phyloP scores from a whole-genome alignment of 257 asterid genomes.

The Solanum sitiens region DNA sequence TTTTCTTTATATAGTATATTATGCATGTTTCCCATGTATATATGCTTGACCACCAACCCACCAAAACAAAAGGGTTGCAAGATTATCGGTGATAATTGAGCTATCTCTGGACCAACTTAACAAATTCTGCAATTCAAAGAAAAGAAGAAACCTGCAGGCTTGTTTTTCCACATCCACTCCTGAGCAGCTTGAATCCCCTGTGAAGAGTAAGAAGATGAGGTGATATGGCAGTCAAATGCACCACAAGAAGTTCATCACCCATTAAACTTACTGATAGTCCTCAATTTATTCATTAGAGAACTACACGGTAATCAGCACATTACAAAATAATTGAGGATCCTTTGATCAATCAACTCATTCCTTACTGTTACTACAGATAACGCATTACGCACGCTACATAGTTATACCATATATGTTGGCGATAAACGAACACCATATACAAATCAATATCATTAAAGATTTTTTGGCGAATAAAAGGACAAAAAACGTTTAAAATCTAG shows the following conservation, averaged over 20 bases:
- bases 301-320: not conserved
- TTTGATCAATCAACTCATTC: not conserved
- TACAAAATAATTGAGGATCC: not conserved
- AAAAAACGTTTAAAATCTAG: not conserved
- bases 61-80: not conserved
- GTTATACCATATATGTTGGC: not conserved
- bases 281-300: not conserved
- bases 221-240: not conserved
- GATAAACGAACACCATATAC: not conserved
- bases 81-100: not conserved
- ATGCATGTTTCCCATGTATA: not conserved
- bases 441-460: not conserved
- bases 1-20: too few species aligned
- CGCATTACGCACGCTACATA: not conserved
- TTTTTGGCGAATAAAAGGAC: not conserved
- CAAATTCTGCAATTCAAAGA: not conserved
- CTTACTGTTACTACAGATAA: not conserved
- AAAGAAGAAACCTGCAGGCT: conserved; percentile 19
- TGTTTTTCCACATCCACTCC: conserved; percentile 59
- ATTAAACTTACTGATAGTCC: not conserved
- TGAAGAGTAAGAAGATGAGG: not conserved
- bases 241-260: not conserved
- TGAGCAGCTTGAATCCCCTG: conserved; percentile 41
- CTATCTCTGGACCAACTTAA: not conserved
- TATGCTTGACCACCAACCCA: not conserved